These are phyloP conservation scores for Amniculicola lignicola DNA, from an alignment of 495 filamentous ascomycete genomes.

Conservation along the genomic window DNA sequence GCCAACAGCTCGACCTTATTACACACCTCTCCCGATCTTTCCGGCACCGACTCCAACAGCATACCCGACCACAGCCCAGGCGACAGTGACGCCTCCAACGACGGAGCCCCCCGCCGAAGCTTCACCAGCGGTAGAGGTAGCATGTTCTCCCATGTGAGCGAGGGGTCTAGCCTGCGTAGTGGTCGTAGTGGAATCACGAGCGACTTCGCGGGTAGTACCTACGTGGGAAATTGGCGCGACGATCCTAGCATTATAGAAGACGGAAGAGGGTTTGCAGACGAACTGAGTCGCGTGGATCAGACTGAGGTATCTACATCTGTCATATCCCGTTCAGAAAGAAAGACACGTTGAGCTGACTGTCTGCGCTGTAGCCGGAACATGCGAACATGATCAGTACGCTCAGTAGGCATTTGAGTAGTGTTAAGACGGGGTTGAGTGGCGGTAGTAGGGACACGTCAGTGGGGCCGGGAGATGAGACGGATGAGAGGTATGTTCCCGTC, in stretches of 20 bases:
- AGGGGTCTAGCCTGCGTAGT: slow-evolving; percentile 18
- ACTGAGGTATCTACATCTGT: slow-evolving; percentile 16
- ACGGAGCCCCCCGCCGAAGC: slow-evolving; percentile 4
- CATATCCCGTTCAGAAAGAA: neutral
- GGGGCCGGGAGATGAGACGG: too few relatives aligned
- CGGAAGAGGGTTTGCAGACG: slow-evolving; percentile 28
- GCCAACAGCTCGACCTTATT: slow-evolving; percentile 54
- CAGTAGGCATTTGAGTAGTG: neutral
- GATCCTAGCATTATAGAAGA: slow-evolving; percentile 10
- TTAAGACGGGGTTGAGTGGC: too few relatives aligned
- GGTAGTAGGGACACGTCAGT: too few relatives aligned
- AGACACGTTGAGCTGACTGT: neutral
- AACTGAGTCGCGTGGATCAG: slow-evolving; percentile 29
- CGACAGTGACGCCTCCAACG: slow-evolving; percentile 20
- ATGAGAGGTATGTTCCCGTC: too few relatives aligned
- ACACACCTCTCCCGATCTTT: slow-evolving; percentile 37
- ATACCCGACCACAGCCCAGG: slow-evolving; percentile 21
- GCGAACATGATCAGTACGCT: slow-evolving; percentile 1
- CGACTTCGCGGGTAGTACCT: neutral
- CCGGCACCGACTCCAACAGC: slow-evolving; percentile 23
- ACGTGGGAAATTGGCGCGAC: slow-evolving; percentile 2
- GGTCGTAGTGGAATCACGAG: neutral
- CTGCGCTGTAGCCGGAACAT: neutral
- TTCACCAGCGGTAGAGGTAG: slow-evolving; percentile 28
- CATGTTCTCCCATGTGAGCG: slow-evolving; percentile 14